Conservation (phyloP, 805 yeast genomes). For the Priceomyces carsonii region DNA sequence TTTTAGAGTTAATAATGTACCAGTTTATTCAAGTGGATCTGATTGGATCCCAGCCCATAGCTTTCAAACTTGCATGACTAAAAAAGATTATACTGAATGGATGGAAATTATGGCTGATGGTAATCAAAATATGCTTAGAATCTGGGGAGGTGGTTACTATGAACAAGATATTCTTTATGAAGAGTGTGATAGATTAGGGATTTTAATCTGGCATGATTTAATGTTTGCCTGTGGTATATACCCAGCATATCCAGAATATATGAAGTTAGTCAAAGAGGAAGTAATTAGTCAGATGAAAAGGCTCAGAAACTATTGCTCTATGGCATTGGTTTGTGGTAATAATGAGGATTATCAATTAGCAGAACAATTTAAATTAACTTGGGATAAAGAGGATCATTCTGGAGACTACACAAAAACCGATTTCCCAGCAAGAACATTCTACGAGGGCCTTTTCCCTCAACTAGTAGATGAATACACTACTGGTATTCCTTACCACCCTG, state of each 20-base stretch:
- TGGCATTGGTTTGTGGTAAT: slow-evolving; percentile 44
- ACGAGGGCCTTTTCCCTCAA: slow-evolving; percentile 40
- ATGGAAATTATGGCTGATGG: slow-evolving; percentile 36
- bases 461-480: slow-evolving; percentile 23
- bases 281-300: slow-evolving; percentile 39
- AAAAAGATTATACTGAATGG: slow-evolving; percentile 36
- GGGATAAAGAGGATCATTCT: slow-evolving; percentile 24
- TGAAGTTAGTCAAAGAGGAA: slow-evolving; percentile 36
- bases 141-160: slow-evolving; percentile 53
- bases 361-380: slow-evolving; percentile 27
- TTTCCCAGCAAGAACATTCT: slow-evolving; percentile 46
- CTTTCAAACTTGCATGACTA: slow-evolving; percentile 31
- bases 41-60: slow-evolving; percentile 53
- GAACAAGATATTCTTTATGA: slow-evolving; percentile 43
- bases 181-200: slow-evolving; percentile 43
- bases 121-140: slow-evolving; percentile 45
- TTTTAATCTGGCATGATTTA: slow-evolving; percentile 56
- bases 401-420: slow-evolving; percentile 30
- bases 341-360: slow-evolving; percentile 50
- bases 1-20: slow-evolving; percentile 39
- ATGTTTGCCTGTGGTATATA: slow-evolving; percentile 60
- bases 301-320: slow-evolving; percentile 39
- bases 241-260: slow-evolving; percentile 42
- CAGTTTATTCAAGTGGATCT: slow-evolving; percentile 41
- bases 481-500: slow-evolving; percentile 42